Conservation (phyloP, 2,329 filamentous ascomycete genomes). For the Cercospora sesami region DNA sequence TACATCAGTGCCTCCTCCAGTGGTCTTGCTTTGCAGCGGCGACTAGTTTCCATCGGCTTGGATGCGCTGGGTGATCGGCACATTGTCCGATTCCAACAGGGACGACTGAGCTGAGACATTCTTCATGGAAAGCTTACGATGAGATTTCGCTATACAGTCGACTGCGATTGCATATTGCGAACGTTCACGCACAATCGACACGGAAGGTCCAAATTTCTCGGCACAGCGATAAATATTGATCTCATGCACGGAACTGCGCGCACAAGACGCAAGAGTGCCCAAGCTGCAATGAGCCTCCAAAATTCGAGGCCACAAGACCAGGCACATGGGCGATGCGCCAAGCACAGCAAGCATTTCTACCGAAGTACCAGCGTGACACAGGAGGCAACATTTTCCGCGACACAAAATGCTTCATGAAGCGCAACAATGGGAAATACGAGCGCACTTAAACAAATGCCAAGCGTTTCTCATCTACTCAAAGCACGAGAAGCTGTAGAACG, state of each 20-base stretch:
- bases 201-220: neutral
- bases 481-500: neutral
- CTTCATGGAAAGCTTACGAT: neutral
- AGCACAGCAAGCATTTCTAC: neutral
- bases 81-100: too few species aligned
- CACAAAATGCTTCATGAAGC: neutral
- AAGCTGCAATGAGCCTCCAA: too few species aligned
- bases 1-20: neutral
- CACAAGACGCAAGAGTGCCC: too few species aligned
- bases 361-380: neutral
- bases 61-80: too few species aligned
- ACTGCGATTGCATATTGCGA: neutral
- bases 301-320: too few species aligned
- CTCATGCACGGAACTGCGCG: neutral
- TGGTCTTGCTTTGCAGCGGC: neutral
- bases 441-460: neutral
- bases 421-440: neutral
- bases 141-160: neutral
- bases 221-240: neutral
- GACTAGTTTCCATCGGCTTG: neutral
- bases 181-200: neutral
- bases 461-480: neutral
- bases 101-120: neutral
- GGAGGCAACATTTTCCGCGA: neutral
- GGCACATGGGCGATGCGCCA: neutral